These are phyloP conservation scores for Arthrobotrys conoides DNA, from an alignment of 2,329 filamentous ascomycete genomes.

Conservation along the genomic window DNA sequence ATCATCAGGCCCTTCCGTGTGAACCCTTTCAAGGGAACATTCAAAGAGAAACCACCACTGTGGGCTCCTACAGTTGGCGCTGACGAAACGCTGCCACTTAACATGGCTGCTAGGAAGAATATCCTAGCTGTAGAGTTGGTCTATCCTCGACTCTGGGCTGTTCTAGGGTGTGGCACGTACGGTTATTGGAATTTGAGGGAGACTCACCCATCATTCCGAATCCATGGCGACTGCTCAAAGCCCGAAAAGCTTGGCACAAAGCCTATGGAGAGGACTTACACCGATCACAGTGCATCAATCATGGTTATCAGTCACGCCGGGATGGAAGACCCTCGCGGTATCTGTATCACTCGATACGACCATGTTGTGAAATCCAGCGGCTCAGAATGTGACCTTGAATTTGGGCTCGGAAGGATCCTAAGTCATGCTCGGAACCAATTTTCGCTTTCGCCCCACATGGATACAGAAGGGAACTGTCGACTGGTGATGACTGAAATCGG, in stretches of 20 bases:
- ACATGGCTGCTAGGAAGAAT: constrained; percentile 24
- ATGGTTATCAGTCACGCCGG: neutral
- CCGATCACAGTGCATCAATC: constrained; percentile 38
- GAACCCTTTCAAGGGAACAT: constrained; percentile 37
- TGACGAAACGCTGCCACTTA: constrained; percentile 6
- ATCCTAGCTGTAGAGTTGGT: constrained; percentile 25
- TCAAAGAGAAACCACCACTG: constrained; percentile 14
- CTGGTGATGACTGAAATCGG: constrained; percentile 40
- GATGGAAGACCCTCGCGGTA: neutral
- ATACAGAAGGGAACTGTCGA: constrained; percentile 25
- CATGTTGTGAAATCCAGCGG: constrained; percentile 13
- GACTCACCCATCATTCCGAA: constrained; percentile 24
- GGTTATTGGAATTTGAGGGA: constrained; percentile 46
- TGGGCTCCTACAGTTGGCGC: neutral
- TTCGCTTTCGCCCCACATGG: constrained; percentile 23
- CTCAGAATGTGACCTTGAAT: constrained; percentile 3
- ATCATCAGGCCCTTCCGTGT: constrained; percentile 29
- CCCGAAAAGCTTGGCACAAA: neutral
- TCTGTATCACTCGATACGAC: constrained; percentile 39
- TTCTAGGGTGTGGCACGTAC: constrained; percentile 38
- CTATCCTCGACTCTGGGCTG: constrained; percentile 36
- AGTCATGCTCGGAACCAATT: constrained; percentile 29
- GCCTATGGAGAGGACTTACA: neutral
- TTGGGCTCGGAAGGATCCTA: constrained; percentile 38
- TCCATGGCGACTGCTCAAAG: constrained; percentile 31